Evolutionary conservation across 163 green algal species (phyloP), one percentile per base, ranked within the genome.

Genomic region (Botryococcus braunii): DNA sequence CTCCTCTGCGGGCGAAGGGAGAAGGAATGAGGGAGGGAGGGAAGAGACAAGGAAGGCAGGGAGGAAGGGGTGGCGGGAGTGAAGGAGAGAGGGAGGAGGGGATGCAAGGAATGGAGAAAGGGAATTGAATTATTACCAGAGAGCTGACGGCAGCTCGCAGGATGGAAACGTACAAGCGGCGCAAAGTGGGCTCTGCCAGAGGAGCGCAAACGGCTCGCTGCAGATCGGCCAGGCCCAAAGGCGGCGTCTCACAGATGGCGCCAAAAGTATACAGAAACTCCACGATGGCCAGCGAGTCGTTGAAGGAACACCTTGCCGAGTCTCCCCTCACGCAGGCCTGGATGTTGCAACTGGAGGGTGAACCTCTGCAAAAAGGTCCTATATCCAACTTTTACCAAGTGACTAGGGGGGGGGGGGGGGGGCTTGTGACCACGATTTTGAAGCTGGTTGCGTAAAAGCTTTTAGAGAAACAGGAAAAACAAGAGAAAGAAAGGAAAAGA

Each of bases 211-310:
- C 61, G 2, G 73, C 67, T 9, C 56, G 39, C 47, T 79, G 32
- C 61, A 85, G 36, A 21, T 74, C 61, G 25, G 61, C 9, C n/a
- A 71, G 40, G 49, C 38, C 34, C 35, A 78, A 37, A 3, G 55
- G 55, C 3, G 39, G 5, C 32, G 59, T 47, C 40, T 73, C 66
- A 65, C 78, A 85, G 0, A 75, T 38, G 32, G 43, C 63, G 8
- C 73, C 75, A 63, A 84, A 88, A 21, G 79, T 65, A 8, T 47
- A 27, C 23, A 88, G 63, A 46, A 88, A 88, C 55, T 88, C 80
- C 17, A 81, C 69, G 2, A 82, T 62, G 3, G 72, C 59, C 38
- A 81, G 55, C 29, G 71, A 75, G 43, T 85, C 73, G 25, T 39
- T 57, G 36, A 85, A 69, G 0, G 48, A 36, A 3, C 38, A 27